These are phyloP conservation scores for Cercospora beticola DNA, from an alignment of 2,329 filamentous ascomycete genomes.

Conservation along the genomic window DNA sequence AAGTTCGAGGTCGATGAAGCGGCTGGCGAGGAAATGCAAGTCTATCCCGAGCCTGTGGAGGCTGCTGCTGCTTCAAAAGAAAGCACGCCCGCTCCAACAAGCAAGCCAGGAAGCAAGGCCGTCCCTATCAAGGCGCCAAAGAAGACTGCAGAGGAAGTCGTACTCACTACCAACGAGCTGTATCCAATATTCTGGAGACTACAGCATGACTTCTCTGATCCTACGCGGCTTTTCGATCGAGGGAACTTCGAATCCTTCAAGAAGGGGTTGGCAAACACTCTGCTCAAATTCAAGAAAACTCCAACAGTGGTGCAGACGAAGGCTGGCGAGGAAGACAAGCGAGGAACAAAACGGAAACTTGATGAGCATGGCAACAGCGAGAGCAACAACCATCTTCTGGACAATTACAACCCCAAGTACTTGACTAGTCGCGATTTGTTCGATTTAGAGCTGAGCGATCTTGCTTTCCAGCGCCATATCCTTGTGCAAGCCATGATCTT, in stretches of 20 bases:
- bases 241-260: slow-evolving; percentile 67
- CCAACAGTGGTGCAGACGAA: slow-evolving; percentile 68
- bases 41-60: slow-evolving; percentile 49
- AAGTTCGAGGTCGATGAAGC: slow-evolving; percentile 63
- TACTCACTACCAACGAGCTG: slow-evolving; percentile 65
- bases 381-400: slow-evolving; percentile 57
- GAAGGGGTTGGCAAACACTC: slow-evolving; percentile 60
- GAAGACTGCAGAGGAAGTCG: slow-evolving; percentile 46
- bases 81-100: slow-evolving; percentile 23
- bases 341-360: slow-evolving; percentile 68
- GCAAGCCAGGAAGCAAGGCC: slow-evolving; percentile 32
- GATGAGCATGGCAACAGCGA: slow-evolving; percentile 14
- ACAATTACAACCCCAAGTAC: slow-evolving; percentile 94
- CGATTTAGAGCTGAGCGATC: slow-evolving; percentile 91
- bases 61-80: slow-evolving; percentile 20
- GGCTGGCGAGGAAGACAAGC: slow-evolving; percentile 62
- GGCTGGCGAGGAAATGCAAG: slow-evolving; percentile 59
- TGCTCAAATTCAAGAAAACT: slow-evolving; percentile 72
- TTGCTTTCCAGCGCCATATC: slow-evolving; percentile 90
- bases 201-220: slow-evolving; percentile 88
- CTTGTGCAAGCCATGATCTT: slow-evolving; percentile 93
- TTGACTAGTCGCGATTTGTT: slow-evolving; percentile 96
- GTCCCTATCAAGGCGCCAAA: slow-evolving; percentile 28
- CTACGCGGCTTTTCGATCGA: slow-evolving; percentile 73
- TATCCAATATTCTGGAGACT: slow-evolving; percentile 95